phyloP scores from a whole-genome alignment of 331 rosid genomes.

The Cucumis variabilis region DNA sequence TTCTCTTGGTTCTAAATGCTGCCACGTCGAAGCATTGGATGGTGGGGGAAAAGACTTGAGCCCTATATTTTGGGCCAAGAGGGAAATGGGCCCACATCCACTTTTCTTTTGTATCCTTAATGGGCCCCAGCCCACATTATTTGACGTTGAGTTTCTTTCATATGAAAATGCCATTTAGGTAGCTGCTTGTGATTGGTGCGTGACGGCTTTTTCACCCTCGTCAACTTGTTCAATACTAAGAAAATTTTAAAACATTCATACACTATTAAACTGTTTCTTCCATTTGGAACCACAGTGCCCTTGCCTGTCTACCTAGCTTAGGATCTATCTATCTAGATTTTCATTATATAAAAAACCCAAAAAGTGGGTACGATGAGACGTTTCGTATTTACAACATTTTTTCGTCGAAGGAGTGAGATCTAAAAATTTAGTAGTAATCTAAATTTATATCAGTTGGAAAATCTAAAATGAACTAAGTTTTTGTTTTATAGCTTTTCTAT shows the following conservation, averaged over 20 bases:
- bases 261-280: slow-evolving; percentile 27
- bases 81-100: slow-evolving; percentile 10
- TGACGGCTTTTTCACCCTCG: slow-evolving; percentile 15
- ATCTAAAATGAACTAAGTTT: no score
- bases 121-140: slow-evolving; percentile 33
- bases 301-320: neutral
- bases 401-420: rapidly evolving
- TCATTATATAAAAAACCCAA: no score
- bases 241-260: neutral
- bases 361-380: neutral
- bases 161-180: neutral
- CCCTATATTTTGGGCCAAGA: slow-evolving; percentile 22
- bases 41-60: slow-evolving; percentile 28
- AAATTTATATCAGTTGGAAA: neutral
- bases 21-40: slow-evolving; percentile 16
- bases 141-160: slow-evolving; percentile 16
- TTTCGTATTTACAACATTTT: neutral
- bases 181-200: slow-evolving; percentile 10
- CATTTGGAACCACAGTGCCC: slow-evolving; percentile 26
- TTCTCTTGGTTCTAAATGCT: slow-evolving; percentile 15
- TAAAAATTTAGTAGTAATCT: neutral
- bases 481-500: no score
- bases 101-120: neutral
- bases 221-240: slow-evolving; percentile 1
- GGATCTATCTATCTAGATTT: neutral